Evolutionary conservation across 139 green algal species (phyloP), one percentile per base, ranked within the genome.

Genomic region (Klebsormidium nitens): DNA sequence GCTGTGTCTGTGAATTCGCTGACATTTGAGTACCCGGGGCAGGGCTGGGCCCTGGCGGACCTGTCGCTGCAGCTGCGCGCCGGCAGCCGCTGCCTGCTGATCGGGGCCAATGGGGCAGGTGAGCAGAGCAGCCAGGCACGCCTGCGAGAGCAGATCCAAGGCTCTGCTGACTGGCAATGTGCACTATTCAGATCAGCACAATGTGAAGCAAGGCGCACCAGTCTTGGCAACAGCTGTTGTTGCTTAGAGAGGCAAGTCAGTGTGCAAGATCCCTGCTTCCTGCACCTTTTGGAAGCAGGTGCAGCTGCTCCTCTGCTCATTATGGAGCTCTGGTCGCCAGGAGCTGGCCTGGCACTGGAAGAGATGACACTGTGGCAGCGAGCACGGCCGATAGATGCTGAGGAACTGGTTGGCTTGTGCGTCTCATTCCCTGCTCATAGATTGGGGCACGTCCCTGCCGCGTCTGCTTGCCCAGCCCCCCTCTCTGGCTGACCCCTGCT

Each of bases 41-140:
- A 74, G 66, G 11, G 19, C 19, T 23, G 55, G 29, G 79, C 85
- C 34, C 67, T 95, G 31, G 69, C 76, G 5, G 74, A 80, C 29
- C 80, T 85, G 32, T 70, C 36, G 11, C 59, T 96, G 2, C 63
- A 82, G 2, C 68, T 97, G 2, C 88, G 87, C 0, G 56, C 62
- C 3, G 92, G 92, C 5, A 87, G 66, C 39, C 75, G 93, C 3
- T 95, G 87, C 70, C 76, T 98, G 46, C 72, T 98, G 19, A 82
- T 93, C 2, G 93, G 93, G 0, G 92, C 93, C 2, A 98, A 98
- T 72, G 93, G 93, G 29, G 89, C 93, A 63, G 93, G 85, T 77
- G 59, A 67, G 59, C 8, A 63, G 55, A n/a, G n/a, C n/a, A 8
- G 8, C 58, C 61, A 49, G 17, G 5, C 5, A 36, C 48, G 31